phyloP scores from a whole-genome alignment of 1,139 yeast genomes.

The Keqinozyma sinolaborantium region DNA sequence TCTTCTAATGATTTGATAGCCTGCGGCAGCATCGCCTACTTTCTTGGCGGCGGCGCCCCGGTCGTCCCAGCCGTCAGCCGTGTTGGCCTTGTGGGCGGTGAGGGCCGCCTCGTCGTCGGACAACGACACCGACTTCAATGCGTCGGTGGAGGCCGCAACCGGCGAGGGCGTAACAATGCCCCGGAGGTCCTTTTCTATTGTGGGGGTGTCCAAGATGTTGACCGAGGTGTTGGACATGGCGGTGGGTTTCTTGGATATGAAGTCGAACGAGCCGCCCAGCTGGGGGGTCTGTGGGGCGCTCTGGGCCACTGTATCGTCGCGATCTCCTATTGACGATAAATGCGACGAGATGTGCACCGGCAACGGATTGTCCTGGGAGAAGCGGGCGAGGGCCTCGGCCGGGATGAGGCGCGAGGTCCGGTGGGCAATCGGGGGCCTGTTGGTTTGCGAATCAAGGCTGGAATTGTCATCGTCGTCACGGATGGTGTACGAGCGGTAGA shows the following conservation, averaged over 20 bases:
- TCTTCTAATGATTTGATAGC: slow-evolving; percentile 40
- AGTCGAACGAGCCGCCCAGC: slow-evolving; percentile 26
- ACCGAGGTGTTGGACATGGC: slow-evolving; percentile 34
- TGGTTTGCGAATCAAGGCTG: slow-evolving; percentile 27
- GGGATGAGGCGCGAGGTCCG: slow-evolving; percentile 7
- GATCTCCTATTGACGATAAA: slow-evolving; percentile 22
- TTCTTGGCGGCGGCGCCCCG: slow-evolving; percentile 36
- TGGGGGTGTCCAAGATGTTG: slow-evolving; percentile 35
- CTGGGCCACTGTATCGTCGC: slow-evolving; percentile 13
- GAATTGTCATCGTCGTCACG: slow-evolving; percentile 16
- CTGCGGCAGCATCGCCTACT: slow-evolving; percentile 16
- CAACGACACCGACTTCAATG: slow-evolving; percentile 9
- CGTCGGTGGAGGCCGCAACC: slow-evolving; percentile 9
- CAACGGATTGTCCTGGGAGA: slow-evolving; percentile 3
- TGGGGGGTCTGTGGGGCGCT: slow-evolving; percentile 31
- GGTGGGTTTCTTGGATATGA: slow-evolving; percentile 13
- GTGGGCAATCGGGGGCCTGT: slow-evolving; percentile 8
- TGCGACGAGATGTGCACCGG: slow-evolving; percentile 29
- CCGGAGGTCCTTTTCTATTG: slow-evolving; percentile 17
- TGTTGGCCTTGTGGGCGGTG: slow-evolving; percentile 5
- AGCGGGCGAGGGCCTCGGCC: slow-evolving; percentile 4
- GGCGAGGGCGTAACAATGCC: slow-evolving; percentile 8
- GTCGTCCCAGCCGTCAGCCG: slow-evolving; percentile 24
- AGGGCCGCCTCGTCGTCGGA: slow-evolving; percentile 8
- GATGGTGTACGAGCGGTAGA: slow-evolving; percentile 27